phyloP scores from a whole-genome alignment of 2,329 filamentous ascomycete genomes.

The Fusarium subtropicale region DNA sequence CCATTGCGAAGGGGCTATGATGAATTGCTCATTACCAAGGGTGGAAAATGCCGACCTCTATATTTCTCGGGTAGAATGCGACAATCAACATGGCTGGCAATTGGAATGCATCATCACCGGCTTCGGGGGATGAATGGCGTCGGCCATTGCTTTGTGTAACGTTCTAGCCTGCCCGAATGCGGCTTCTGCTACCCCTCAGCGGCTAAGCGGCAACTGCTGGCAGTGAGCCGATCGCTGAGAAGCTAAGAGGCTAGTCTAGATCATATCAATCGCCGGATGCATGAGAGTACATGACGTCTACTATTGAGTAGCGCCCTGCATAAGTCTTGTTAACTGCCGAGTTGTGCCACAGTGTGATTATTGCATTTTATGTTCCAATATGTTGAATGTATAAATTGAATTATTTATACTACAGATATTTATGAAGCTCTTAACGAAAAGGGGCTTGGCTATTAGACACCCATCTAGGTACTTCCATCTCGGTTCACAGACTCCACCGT shows the following conservation, averaged over 20 bases:
- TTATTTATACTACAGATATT: not conserved
- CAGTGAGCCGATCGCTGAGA: not conserved
- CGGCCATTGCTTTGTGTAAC: conserved; percentile 3
- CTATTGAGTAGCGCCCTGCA: not conserved
- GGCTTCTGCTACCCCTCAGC: conserved; percentile 18
- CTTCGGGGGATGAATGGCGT: not conserved
- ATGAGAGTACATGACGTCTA: not conserved
- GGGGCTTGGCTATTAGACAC: not conserved
- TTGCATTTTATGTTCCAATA: not conserved
- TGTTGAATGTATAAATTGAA: too few species aligned
- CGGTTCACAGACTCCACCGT: conserved; percentile 22
- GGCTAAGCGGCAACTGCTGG: conserved; percentile 17
- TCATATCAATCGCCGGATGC: not conserved
- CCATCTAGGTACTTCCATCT: not conserved
- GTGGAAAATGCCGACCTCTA: not conserved
- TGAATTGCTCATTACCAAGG: not conserved
- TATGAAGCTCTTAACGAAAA: not conserved
- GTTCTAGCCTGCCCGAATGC: not conserved
- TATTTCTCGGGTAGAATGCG: not conserved
- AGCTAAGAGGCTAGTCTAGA: not conserved
- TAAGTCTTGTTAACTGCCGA: not conserved
- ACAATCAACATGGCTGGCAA: not conserved
- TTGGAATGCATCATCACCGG: not conserved
- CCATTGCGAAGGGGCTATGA: not conserved
- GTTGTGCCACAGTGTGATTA: too few species aligned